These are phyloP conservation scores for Geotrichum carabidarum DNA, from an alignment of 1,139 yeast species.

Conservation along the genomic window DNA sequence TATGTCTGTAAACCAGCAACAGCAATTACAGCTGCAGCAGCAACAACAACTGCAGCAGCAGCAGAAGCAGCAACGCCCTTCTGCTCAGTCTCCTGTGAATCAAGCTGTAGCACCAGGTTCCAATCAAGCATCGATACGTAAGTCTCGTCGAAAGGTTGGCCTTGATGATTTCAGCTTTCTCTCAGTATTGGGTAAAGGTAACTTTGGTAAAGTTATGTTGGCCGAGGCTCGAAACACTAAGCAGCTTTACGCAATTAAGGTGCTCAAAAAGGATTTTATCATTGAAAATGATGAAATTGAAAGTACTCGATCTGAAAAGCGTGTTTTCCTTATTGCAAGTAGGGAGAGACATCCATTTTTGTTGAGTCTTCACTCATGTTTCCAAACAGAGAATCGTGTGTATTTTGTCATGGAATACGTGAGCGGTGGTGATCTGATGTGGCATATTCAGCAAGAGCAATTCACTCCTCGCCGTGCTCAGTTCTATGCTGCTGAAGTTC, in stretches of 20 bases:
- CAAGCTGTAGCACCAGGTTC: conserved; percentile 16
- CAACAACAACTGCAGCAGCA: neutral
- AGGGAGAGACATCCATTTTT: conserved; percentile 88
- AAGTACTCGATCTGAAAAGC: conserved; percentile 86
- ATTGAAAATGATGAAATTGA: conserved; percentile 95
- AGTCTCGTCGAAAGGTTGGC: conserved; percentile 61
- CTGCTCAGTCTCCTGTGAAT: neutral
- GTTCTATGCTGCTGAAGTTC: conserved; percentile 94
- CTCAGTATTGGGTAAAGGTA: conserved; percentile 95
- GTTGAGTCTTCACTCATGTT: conserved; percentile 85
- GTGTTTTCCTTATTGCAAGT: conserved; percentile 87
- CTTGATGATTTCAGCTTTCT: conserved; percentile 89
- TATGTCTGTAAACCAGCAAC: neutral
- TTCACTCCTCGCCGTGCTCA: conserved; percentile 89
- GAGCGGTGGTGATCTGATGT: conserved; percentile 97
- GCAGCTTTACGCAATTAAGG: conserved; percentile 87
- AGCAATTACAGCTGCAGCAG: neutral
- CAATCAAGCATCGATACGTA: conserved; percentile 13
- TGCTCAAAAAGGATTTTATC: conserved; percentile 88
- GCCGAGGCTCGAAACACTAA: conserved; percentile 83
- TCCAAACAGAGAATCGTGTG: conserved; percentile 94
- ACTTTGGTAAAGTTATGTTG: conserved; percentile 94
- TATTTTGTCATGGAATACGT: conserved; percentile 98
- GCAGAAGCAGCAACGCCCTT: neutral
- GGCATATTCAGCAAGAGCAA: conserved; percentile 94